A percentile compares a stretch with the other conserved stretches of the same genome.
phyloP scores from a whole-genome alignment of 2,329 filamentous ascomycete species.

The Dryadomyces quercus-mongolicae region DNA sequence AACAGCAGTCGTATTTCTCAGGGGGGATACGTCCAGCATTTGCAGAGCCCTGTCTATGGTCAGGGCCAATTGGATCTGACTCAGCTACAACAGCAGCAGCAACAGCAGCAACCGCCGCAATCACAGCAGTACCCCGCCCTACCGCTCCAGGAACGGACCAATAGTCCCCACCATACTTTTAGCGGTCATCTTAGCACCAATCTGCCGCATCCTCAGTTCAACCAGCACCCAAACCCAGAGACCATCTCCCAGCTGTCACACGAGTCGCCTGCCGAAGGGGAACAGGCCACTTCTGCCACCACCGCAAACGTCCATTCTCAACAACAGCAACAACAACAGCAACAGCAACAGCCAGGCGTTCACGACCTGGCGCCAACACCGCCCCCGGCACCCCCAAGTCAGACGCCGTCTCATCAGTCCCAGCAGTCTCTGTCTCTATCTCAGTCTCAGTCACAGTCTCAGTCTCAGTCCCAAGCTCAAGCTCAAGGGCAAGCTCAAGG shows the following conservation, averaged over 20 bases:
- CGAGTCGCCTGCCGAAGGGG: slow-evolving; percentile 44
- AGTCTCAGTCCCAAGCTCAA: neutral
- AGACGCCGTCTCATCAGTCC: neutral
- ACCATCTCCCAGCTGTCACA: slow-evolving; percentile 50
- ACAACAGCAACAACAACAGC: slow-evolving; percentile 22
- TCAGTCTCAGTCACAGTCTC: neutral
- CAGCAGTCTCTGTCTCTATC: neutral
- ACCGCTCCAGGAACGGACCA: slow-evolving; percentile 11
- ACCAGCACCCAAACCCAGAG: slow-evolving; percentile 39
- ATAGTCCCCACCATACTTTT: slow-evolving; percentile 20
- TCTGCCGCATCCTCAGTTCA: slow-evolving; percentile 15
- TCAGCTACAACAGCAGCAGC: slow-evolving; percentile 23
- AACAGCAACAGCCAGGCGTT: slow-evolving; percentile 18
- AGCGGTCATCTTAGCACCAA: slow-evolving; percentile 18
- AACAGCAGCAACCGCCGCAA: no score
- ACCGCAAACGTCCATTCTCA: slow-evolving; percentile 20
- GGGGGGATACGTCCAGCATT: slow-evolving; percentile 21
- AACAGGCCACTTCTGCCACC: slow-evolving; percentile 22
- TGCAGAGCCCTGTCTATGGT: slow-evolving; percentile 17
- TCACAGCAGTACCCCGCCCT: slow-evolving; percentile 15
- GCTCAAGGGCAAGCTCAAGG: neutral
- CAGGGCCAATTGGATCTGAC: neutral
- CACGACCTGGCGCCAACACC: slow-evolving; percentile 9
- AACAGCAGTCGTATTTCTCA: slow-evolving; percentile 20
- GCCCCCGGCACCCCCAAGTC: slow-evolving; percentile 5